Evolutionary conservation across 306 rosid species (phyloP).

Genomic region (Delonix regia): DNA sequence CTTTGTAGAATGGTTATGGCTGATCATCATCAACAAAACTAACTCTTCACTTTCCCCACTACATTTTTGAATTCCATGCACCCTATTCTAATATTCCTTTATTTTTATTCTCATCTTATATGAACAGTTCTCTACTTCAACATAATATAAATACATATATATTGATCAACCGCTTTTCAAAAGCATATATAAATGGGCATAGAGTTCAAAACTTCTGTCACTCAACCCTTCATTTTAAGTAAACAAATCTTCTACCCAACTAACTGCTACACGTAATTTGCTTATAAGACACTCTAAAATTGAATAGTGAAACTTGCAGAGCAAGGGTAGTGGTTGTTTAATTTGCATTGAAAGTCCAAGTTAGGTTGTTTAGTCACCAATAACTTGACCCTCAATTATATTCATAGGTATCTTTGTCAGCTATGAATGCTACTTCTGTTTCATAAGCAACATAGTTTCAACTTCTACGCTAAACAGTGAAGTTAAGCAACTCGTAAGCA

Average conservation of each 20-base stretch:
- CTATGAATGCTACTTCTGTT: background rate
- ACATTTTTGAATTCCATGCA: background rate
- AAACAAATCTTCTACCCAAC: slow-evolving; percentile 44
- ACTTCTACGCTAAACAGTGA: background rate
- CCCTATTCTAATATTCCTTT: background rate
- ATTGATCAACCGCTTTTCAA: too few relatives aligned
- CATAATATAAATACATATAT: too few relatives aligned
- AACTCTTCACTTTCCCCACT: background rate
- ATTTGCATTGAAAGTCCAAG: slow-evolving; percentile 46
- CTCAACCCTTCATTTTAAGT: slow-evolving; percentile 12
- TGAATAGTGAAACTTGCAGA: slow-evolving; percentile 43
- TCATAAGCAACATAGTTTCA: background rate
- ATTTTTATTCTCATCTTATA: background rate
- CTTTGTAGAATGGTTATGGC: slow-evolving; percentile 82
- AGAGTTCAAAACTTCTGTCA: background rate
- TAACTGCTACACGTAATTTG: slow-evolving; percentile 44
- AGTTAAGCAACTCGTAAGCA: background rate
- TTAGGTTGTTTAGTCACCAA: slow-evolving; percentile 50
- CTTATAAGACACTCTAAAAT: slow-evolving; percentile 68
- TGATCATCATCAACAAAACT: slow-evolving; percentile 34
- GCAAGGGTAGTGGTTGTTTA: slow-evolving; percentile 56
- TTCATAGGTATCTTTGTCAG: background rate
- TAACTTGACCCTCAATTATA: slow-evolving; percentile 18
- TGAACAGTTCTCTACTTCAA: too few relatives aligned
- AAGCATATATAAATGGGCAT: background rate